Conservation (phyloP, 192 early-diverging fungal genomes). For the Entomortierella parvispora region DNA sequence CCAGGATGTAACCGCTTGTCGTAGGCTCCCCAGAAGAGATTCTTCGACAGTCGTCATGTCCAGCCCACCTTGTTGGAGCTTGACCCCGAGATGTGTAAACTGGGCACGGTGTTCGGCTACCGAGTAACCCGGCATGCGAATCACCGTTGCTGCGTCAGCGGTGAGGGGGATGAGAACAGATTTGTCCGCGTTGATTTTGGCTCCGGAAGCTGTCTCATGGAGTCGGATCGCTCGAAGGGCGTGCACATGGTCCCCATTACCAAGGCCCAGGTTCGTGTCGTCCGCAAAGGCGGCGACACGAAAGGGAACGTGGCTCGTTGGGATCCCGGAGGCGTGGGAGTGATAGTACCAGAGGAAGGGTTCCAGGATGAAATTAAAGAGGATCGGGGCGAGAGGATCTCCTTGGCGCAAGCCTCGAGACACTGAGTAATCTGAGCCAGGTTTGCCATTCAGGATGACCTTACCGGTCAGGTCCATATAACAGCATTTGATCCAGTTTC, state of each 20-base stretch:
- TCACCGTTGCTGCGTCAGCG: neutral
- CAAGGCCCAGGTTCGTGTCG: constrained; percentile 2
- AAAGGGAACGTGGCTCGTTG: neutral
- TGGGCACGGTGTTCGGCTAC: neutral
- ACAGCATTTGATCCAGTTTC: constrained; percentile 6
- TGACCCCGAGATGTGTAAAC: neutral
- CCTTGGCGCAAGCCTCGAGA: neutral
- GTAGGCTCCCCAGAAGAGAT: neutral
- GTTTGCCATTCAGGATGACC: neutral
- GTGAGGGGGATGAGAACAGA: neutral
- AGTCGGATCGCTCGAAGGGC: neutral
- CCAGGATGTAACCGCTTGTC: neutral
- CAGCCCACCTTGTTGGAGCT: neutral
- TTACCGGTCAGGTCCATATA: neutral
- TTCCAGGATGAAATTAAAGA: constrained; percentile 1
- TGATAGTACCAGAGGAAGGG: neutral
- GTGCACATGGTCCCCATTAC: neutral
- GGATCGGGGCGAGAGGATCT: neutral
- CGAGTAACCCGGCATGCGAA: neutral
- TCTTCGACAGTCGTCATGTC: neutral
- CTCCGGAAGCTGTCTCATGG: constrained; percentile 4
- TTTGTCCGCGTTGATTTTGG: constrained; percentile 4
- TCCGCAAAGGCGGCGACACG: constrained; percentile 2
- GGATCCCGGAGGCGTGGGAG: neutral
- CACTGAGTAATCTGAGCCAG: neutral